Percentiles rank a stretch among this genome's conserved stretches.
Conservation (phyloP, 768 basidiomycete species). For the Macrolepiota fuliginosa region DNA sequence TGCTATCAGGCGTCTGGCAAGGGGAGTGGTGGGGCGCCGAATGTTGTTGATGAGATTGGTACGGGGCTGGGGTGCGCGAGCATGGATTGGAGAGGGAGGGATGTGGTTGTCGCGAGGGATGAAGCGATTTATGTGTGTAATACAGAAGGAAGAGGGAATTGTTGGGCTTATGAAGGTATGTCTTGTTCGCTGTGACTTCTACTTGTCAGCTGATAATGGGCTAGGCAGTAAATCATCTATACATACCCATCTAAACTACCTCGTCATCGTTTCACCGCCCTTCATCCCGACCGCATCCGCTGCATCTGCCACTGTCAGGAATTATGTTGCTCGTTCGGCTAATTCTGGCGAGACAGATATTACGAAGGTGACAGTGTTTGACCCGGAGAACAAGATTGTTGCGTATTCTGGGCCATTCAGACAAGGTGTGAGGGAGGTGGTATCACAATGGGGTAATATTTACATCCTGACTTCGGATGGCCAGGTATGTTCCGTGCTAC, state of each 20-base stretch:
- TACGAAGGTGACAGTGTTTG: slow-evolving; percentile 81
- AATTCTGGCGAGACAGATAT: slow-evolving; percentile 55
- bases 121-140: slow-evolving; percentile 91
- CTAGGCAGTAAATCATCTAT: slow-evolving; percentile 77
- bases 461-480: slow-evolving; percentile 81
- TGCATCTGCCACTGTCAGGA: slow-evolving; percentile 72
- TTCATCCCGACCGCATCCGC: slow-evolving; percentile 65
- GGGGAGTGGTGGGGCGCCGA: slow-evolving; percentile 61
- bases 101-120: slow-evolving; percentile 84
- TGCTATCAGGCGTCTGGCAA: slow-evolving; percentile 73
- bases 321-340: slow-evolving; percentile 55
- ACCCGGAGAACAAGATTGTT: slow-evolving; percentile 88
- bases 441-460: slow-evolving; percentile 79
- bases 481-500: slow-evolving; percentile 43
- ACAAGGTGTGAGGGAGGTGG: slow-evolving; percentile 79
- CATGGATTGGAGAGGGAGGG: slow-evolving; percentile 69
- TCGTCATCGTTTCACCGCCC: slow-evolving; percentile 88
- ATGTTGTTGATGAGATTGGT: slow-evolving; percentile 84
- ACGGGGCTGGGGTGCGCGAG: slow-evolving; percentile 80
- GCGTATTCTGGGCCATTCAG: slow-evolving; percentile 81
- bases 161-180: slow-evolving; percentile 90
- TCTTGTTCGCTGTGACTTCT: neutral
- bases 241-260: slow-evolving; percentile 75
- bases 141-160: slow-evolving; percentile 76
- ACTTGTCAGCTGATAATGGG: too few relatives aligned